Evolutionary conservation across 257 asterid genomes (phyloP), one percentile per base, ranked within the genome.

Genomic region (Paraleonurus japonicus): DNA sequence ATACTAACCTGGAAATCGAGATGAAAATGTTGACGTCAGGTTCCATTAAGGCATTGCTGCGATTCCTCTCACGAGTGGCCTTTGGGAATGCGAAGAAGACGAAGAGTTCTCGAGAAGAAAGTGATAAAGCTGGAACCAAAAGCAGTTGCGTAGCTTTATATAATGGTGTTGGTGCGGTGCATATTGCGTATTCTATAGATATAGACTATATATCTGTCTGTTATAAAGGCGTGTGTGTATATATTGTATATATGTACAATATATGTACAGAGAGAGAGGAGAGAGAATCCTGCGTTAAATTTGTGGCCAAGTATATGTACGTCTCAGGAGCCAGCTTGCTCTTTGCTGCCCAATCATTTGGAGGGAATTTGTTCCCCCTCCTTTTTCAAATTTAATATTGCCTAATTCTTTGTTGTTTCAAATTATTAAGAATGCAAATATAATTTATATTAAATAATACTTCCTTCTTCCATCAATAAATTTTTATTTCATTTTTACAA

Each of bases 281-380:
- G 79, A 68, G 79, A 27, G 70, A 27, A 5, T 1, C 41, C 22
- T 65, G 67, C 33, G 68, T 39, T 23, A 28, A 47, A 27, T 65
- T 69, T 54, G 60, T 70, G 57, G 62, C 59, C 50, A 61, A 4
- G 54, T 47, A 24, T 33, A 24, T n/a, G 45, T 45, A 20, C 51
- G 63, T 4, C 35, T 63, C 22, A 35, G 48, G 64, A 63, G 54
- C 65, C 71, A 63, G 71, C 77, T 53, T 64, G 66, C 71, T 17
- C 64, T 72, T 23, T 65, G 74, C 27, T 75, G 72, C 80, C 84
- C 83, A 80, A 80, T 68, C 83, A 75, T 55, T 80, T 77, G 87
- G 81, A 75, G 81, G 83, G 83, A 83, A 75, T 80, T 77, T 77
- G 77, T 80, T 75, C 83, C 78, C 61, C 53, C 28, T 33, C 67